Evolutionary conservation across 176 grass and related monocot genomes (phyloP), one percentile per base, ranked within the genome.

Genomic region (Cenchrus purpureus): DNA sequence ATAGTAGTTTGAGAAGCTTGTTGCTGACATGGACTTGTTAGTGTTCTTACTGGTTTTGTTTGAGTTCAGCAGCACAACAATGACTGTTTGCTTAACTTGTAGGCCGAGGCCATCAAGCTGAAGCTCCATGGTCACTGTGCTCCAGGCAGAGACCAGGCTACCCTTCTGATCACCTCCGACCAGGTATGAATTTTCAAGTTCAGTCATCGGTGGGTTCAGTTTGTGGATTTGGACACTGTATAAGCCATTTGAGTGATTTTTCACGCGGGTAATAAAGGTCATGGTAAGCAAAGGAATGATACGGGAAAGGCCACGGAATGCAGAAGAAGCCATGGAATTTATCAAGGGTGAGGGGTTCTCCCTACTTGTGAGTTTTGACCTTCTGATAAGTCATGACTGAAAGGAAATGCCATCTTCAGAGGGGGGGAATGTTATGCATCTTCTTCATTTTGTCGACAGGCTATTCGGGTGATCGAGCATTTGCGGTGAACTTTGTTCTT

Each of bases 261-360:
- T 8, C 0, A 15, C 14, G 20, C 44, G 11, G 29, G 2, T 85
- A 60, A 73, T 84, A 63, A 74, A 97, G 95, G 90, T 97, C 53
- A 79, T 95, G 86, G 88, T 92, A 22, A 88, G 92, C 82, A 89
- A 84, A 68, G 92, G 90, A 53, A 12, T 76, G 65, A 82, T 92
- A 43, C 84, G 92, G 86, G 95, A 94, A 45, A 92, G 88, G 56
- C 92, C 92, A 56, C 59, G 83, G 34, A 87, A 63, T 45, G 71
- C 44, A 64, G 82, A 94, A 76, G 92, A 92, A 91, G 92, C 92
- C 59, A 87, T 71, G 12, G 92, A 97, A 57, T 97, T 97, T 84
- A 94, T 97, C 50, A 84, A 84, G 82, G 88, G 92, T 97, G 74
- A 12, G 61, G n/a, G 37, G 1, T 2, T 75, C 25, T 76, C 17